Evolutionary conservation across 306 rosid genomes (phyloP).

Genomic region (Castanea crenata): DNA sequence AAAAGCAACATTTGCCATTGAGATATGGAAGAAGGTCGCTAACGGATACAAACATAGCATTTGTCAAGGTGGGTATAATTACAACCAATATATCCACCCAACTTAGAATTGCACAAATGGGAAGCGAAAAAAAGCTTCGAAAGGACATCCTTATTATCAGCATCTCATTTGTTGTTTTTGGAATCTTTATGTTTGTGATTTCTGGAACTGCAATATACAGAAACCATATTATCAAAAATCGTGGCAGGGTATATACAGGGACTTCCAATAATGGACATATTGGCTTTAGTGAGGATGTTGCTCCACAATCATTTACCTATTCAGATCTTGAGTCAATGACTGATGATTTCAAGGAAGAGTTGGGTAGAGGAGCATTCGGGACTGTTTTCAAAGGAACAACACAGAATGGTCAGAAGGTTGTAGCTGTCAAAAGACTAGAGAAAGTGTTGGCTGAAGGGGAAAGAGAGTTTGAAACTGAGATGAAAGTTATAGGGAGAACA

Average conservation of each 20-base stretch:
- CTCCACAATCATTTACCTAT: slow-evolving; percentile 6
- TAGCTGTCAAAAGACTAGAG: slow-evolving; percentile 8
- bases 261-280: not conserved
- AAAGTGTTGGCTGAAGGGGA: no score
- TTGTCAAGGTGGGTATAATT: slow-evolving; percentile 16
- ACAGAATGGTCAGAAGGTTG: not conserved
- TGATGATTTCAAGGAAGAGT: no score
- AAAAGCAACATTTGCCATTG: slow-evolving; percentile 28
- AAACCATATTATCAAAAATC: no score
- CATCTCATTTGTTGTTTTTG: not conserved
- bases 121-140: not conserved
- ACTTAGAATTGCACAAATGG: not conserved
- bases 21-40: not conserved
- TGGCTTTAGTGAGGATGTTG: slow-evolving; percentile 1
- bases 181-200: not conserved
- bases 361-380: slow-evolving; percentile 30
- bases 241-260: not conserved
- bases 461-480: no score
- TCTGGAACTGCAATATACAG: not conserved
- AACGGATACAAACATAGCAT: not conserved
- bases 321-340: no score
- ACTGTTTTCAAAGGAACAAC: slow-evolving; percentile 26
- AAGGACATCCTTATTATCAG: not conserved
- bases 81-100: not conserved
- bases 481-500: no score